phyloP scores from a whole-genome alignment of 148 eudicot genomes.

The Chenopodium formosanum region DNA sequence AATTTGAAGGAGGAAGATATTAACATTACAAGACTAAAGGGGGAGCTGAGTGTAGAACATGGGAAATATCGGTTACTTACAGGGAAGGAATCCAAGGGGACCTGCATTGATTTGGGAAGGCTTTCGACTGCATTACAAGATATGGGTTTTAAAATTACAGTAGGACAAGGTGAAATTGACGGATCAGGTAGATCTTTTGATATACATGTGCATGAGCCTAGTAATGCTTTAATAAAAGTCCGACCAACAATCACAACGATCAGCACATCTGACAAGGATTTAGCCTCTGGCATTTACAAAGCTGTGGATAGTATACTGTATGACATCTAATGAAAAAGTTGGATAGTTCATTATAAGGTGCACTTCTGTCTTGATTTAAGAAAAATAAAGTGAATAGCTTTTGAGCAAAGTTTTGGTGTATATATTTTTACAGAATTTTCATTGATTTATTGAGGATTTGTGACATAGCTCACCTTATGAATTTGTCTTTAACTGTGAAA shows the following conservation, averaged over 20 bases:
- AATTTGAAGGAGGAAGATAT: constrained; percentile 38
- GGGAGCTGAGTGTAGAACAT: constrained; percentile 55
- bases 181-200: constrained; percentile 28
- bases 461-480: neutral
- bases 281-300: constrained; percentile 44
- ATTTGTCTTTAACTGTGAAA: neutral
- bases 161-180: constrained; percentile 36
- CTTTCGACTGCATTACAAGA: constrained; percentile 44
- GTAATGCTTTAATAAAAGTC: constrained; percentile 49
- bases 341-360: neutral
- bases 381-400: neutral
- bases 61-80: constrained; percentile 45
- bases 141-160: constrained; percentile 48
- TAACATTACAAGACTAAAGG: constrained; percentile 54
- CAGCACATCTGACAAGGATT: constrained; percentile 51
- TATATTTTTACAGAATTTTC: neutral
- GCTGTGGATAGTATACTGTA: constrained; percentile 43
- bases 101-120: constrained; percentile 37
- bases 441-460: neutral
- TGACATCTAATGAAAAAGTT: constrained; percentile 27
- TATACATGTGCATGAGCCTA: constrained; percentile 48
- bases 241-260: constrained; percentile 38
- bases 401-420: neutral
- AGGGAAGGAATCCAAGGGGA: constrained; percentile 30
- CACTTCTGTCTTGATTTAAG: neutral